These are phyloP conservation scores for Pseudogymnoascus sp. DNA, from an alignment of 2,329 filamentous ascomycete genomes.

Conservation along the genomic window DNA sequence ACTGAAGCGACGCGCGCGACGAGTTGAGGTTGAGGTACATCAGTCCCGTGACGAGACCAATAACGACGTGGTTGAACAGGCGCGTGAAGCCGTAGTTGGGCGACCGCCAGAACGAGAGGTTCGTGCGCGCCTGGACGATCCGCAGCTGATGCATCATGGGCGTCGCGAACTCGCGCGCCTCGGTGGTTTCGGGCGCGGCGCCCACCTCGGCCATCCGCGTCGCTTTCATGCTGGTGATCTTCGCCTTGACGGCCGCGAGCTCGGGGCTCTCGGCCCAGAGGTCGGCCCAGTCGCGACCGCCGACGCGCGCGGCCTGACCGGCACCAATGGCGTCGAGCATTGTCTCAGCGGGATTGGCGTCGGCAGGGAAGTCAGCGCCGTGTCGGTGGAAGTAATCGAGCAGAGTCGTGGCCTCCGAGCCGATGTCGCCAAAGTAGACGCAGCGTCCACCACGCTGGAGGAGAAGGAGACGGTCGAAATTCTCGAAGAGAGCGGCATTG, in stretches of 20 bases:
- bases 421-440: constrained; percentile 64
- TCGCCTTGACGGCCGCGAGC: constrained; percentile 45
- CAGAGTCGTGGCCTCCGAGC: constrained; percentile 49
- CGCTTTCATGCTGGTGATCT: constrained; percentile 47
- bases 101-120: constrained; percentile 56
- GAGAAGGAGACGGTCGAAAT: constrained; percentile 56
- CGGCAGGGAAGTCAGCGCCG: constrained; percentile 44
- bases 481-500: constrained; percentile 44
- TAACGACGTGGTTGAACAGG: constrained; percentile 44
- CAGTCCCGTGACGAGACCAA: constrained; percentile 54
- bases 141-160: constrained; percentile 56
- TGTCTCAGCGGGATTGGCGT: constrained; percentile 45
- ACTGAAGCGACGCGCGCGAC: constrained; percentile 44
- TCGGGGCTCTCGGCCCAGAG: constrained; percentile 63
- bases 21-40: constrained; percentile 53
- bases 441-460: constrained; percentile 58
- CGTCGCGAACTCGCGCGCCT: constrained; percentile 65
- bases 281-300: constrained; percentile 62
- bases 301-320: constrained; percentile 52
- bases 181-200: constrained; percentile 36
- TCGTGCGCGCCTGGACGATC: constrained; percentile 57
- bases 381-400: constrained; percentile 57
- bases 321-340: constrained; percentile 35
- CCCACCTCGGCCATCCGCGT: constrained; percentile 48
- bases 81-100: constrained; percentile 44